These are phyloP conservation scores for Pichia phayaonensis DNA, from an alignment of 805 yeast genomes.

Conservation along the genomic window DNA sequence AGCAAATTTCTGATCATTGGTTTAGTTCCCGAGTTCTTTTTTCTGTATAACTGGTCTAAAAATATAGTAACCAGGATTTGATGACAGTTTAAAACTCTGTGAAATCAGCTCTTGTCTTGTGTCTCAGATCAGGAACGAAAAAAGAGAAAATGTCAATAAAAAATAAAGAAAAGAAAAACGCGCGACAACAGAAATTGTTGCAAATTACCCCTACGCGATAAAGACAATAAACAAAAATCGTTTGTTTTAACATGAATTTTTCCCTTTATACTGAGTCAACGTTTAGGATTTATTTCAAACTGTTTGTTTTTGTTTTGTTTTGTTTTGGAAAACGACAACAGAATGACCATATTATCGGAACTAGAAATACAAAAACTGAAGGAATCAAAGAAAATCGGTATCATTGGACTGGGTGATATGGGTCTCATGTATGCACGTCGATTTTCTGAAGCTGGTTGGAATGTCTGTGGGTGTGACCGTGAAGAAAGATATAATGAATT, in stretches of 20 bases:
- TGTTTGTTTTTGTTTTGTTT: too few relatives aligned
- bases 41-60: too few relatives aligned
- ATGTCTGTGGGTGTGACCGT: slow-evolving; percentile 79
- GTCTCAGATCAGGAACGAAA: not conserved
- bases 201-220: too few relatives aligned
- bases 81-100: not conserved
- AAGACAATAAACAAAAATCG: not conserved
- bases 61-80: too few relatives aligned
- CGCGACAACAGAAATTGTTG: not conserved
- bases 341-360: slow-evolving; percentile 14
- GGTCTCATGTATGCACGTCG: slow-evolving; percentile 79
- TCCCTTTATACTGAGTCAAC: not conserved
- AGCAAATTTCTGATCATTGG: not conserved
- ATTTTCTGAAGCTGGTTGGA: slow-evolving; percentile 81
- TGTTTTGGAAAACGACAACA: too few relatives aligned
- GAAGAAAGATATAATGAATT: slow-evolving; percentile 53
- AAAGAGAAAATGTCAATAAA: too few relatives aligned
- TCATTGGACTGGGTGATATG: slow-evolving; percentile 97
- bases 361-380: slow-evolving; percentile 15
- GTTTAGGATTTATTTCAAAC: too few relatives aligned
- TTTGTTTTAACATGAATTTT: not conserved
- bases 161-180: too few relatives aligned
- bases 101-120: too few relatives aligned
- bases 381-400: slow-evolving; percentile 58
- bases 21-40: too few relatives aligned